Evolutionary conservation across 805 yeast genomes (phyloP).

Genomic region (Starmerella floris): DNA sequence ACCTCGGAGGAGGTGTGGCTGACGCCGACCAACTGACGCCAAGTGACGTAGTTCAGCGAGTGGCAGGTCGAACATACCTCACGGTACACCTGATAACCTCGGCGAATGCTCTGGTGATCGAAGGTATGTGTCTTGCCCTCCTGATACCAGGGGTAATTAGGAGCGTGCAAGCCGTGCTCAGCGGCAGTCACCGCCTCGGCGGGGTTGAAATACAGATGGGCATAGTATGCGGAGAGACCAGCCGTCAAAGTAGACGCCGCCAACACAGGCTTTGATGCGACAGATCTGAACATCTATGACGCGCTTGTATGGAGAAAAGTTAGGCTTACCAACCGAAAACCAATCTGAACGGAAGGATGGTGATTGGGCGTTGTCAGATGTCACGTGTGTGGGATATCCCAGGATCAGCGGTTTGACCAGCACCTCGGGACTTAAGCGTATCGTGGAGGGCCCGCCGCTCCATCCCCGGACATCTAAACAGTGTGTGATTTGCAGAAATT

Average conservation of each 20-base stretch:
- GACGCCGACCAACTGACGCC: slow-evolving; percentile 97
- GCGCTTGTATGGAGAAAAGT: slow-evolving; percentile 3
- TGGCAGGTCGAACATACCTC: slow-evolving; percentile 99
- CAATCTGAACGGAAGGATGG: slow-evolving; percentile 2
- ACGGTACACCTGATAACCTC: slow-evolving; percentile 97
- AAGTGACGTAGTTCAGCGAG: slow-evolving; percentile 89
- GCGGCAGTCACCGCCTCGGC: slow-evolving; percentile 97
- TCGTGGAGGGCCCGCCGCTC: too few relatives aligned
- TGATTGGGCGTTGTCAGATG: slow-evolving; percentile 2
- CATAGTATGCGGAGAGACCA: slow-evolving; percentile 18
- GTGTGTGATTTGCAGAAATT: too few relatives aligned
- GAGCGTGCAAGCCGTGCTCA: slow-evolving; percentile 96
- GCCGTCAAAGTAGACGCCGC: slow-evolving; percentile 17
- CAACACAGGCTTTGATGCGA: slow-evolving; percentile 18
- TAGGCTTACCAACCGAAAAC: slow-evolving; percentile 4
- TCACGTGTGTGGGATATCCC: slow-evolving; percentile 4
- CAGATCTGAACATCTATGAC: slow-evolving; percentile 12
- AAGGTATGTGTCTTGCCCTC: slow-evolving; percentile 51
- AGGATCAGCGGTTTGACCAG: too few relatives aligned
- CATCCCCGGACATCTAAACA: too few relatives aligned
- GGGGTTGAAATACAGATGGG: slow-evolving; percentile 29
- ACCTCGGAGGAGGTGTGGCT: slow-evolving; percentile 85
- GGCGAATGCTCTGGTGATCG: slow-evolving; percentile 91
- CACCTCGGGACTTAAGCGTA: too few relatives aligned
- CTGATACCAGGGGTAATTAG: slow-evolving; percentile 87